Base-by-base conservation (phyloP, 1,139 yeast genomes). In the Blastobotrys malaysiensis region DNA sequence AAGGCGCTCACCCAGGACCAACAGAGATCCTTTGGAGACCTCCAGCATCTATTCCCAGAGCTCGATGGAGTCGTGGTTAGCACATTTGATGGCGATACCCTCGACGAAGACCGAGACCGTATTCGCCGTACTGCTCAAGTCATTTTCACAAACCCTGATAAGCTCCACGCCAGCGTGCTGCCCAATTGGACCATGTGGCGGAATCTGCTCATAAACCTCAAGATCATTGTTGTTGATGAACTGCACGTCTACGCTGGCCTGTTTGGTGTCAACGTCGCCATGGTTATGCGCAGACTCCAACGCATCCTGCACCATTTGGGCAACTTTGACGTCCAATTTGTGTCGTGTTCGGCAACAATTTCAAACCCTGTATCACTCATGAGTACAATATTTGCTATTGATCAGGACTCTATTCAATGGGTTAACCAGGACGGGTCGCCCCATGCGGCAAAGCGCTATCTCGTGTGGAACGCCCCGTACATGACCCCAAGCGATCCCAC, bases 1-100 rank as follows among this genome's bases (percentile, higher is more conserved):
- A 93, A 93, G 65, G 99, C 99, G 0, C 74, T 93, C 49, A 98
- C 99, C 0, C 99, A 93, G 66, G 99, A 93, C 73, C 99, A 93
- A 69, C 85, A 84, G 63, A 75, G 96, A 51, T 84, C 96, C 13
- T 74, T 95, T 53, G 77, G 78, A 52, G 39, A 31, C 7, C 39
- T 31, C 5, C 11, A 13, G 16, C 39, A 31, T 7, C 11, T 31
- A 11, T 31, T 31, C 7, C 39, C 39, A 3, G 81, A 79, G 31
- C 73, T 90, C n/a, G 72, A 62, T 9, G 57, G 58, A 9, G 51
- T 60, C 9, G 52, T 54, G 19, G 87, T 86, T 1, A 91, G 86
- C 50, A 88, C 98, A 0, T 93, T 83, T 65, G 99, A 93, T 69
- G 99, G 99, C 2, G 99, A 93, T 67, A 91, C 98, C 0, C 86